These are phyloP conservation scores for Fusarium begoniae DNA, from an alignment of 2,329 filamentous ascomycete species.

Conservation along the genomic window DNA sequence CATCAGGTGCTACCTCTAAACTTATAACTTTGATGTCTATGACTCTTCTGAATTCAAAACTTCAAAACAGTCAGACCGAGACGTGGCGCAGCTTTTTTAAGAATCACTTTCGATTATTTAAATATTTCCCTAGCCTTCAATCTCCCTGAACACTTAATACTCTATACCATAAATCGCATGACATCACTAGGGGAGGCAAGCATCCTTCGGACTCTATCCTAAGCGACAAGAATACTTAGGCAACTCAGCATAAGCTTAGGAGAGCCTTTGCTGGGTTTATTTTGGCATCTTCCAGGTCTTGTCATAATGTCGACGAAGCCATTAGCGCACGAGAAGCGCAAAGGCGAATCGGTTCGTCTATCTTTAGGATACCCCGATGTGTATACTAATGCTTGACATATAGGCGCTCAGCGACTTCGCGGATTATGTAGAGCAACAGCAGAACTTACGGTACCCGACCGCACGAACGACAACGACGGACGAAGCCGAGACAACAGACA, in stretches of 20 bases:
- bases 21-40: conserved; percentile 34
- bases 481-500: conserved; percentile 44
- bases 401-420: conserved; percentile 92
- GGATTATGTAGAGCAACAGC: conserved; percentile 96
- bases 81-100: conserved; percentile 30
- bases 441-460: conserved; percentile 72
- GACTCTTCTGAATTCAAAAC: conserved; percentile 35
- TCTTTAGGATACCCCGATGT: not conserved
- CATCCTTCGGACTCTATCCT: not conserved
- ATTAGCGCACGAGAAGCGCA: conserved; percentile 80
- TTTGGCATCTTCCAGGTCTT: not conserved
- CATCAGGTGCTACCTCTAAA: conserved; percentile 7
- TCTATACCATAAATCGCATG: conserved; percentile 31
- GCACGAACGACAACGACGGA: conserved; percentile 43
- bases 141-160: conserved; percentile 25
- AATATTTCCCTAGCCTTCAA: not conserved
- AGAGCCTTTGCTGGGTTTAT: not conserved
- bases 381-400: conserved; percentile 17
- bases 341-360: conserved; percentile 79
- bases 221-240: not conserved
- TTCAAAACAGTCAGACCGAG: conserved; percentile 36
- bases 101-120: conserved; percentile 16
- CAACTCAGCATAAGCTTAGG: not conserved
- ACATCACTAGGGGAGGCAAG: conserved; percentile 17
- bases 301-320: conserved; percentile 68